Percentiles rank a stretch among this genome's conserved stretches.
Conservation (phyloP, 169 alveolate species). For the Eimeria zaria region DNA sequence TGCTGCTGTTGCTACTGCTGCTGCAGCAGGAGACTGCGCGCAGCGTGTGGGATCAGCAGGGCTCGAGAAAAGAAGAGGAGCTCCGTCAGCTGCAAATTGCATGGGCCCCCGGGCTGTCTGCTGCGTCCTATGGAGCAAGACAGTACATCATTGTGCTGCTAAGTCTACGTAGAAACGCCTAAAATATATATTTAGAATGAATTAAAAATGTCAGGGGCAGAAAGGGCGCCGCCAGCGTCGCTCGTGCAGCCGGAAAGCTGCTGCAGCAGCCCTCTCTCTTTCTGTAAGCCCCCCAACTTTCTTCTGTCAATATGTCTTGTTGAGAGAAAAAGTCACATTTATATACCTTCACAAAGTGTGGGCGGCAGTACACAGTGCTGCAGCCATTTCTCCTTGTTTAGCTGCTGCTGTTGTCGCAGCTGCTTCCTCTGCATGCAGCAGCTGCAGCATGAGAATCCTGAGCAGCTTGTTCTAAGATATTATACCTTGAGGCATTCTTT, state of each 20-base stretch:
- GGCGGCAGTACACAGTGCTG: neutral
- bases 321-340: neutral
- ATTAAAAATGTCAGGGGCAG: neutral
- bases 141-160: neutral
- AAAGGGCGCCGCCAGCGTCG: neutral
- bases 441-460: neutral
- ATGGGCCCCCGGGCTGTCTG: neutral
- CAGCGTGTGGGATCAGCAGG: slow-evolving; percentile 6
- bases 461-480: neutral
- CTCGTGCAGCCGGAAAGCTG: slow-evolving; percentile 18
- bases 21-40: neutral
- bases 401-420: neutral
- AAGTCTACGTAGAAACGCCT: neutral
- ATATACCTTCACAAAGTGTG: neutral
- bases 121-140: neutral
- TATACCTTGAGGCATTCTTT: neutral
- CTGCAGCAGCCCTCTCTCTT: neutral
- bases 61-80: neutral
- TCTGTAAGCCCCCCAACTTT: neutral
- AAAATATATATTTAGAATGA: neutral
- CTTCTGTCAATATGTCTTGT: neutral
- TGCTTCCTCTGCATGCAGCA: neutral
- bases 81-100: neutral
- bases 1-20: neutral
- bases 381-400: neutral